phyloP scores from a whole-genome alignment of 768 basidiomycete genomes.

The Boletales sp. region DNA sequence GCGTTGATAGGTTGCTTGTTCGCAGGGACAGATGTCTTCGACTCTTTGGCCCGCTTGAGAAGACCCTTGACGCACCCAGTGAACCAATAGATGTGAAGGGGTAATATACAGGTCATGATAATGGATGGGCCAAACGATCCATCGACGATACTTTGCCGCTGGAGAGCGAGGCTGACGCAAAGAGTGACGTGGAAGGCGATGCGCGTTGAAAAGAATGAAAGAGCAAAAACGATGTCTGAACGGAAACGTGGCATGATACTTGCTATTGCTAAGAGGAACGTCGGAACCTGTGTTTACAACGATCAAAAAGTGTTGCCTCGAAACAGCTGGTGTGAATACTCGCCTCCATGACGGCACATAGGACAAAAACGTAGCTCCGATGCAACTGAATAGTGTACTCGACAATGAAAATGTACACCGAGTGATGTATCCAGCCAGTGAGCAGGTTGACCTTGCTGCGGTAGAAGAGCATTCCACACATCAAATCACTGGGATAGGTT shows the following conservation, averaged over 20 bases:
- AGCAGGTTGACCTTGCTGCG: conserved; percentile 43
- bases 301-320: neutral
- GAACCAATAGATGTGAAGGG: conserved; percentile 56
- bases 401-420: conserved; percentile 40
- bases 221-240: conserved; percentile 48
- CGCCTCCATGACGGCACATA: conserved; percentile 48
- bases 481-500: conserved; percentile 37
- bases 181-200: conserved; percentile 45
- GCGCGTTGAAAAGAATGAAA: conserved; percentile 49
- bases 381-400: conserved; percentile 33
- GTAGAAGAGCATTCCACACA: conserved; percentile 45
- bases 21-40: neutral
- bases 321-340: neutral
- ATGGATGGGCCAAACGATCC: conserved; percentile 39
- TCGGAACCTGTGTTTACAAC: conserved; percentile 40
- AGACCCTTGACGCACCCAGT: conserved; percentile 47
- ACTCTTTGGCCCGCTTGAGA: conserved; percentile 27
- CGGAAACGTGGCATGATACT: conserved; percentile 43
- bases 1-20: conserved; percentile 2
- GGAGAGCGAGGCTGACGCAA: conserved; percentile 28
- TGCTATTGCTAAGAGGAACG: conserved; percentile 47
- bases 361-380: conserved; percentile 42
- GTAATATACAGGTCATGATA: conserved; percentile 40
- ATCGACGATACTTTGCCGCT: conserved; percentile 26
- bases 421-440: conserved; percentile 56